A percentile compares a stretch with the other conserved stretches of the same genome.
Evolutionary conservation across 305 asterid species (phyloP).

Genomic region (Striga hermonthica): DNA sequence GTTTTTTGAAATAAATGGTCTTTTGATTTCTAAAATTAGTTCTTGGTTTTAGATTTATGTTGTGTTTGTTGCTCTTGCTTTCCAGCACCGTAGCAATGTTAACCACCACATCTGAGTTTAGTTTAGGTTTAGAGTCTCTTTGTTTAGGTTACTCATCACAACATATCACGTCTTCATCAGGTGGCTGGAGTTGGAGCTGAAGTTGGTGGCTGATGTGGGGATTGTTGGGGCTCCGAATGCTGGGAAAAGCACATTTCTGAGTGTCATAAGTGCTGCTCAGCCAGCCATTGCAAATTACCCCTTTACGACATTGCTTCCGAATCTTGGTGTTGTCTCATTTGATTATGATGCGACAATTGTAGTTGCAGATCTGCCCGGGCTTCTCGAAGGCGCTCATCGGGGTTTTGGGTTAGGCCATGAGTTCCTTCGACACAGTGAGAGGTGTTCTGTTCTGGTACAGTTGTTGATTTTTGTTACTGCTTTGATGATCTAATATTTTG

Average conservation of each 20-base stretch:
- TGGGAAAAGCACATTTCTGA: slow-evolving; percentile 90
- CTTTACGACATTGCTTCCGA: slow-evolving; percentile 93
- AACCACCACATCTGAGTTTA: not conserved
- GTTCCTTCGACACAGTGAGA: slow-evolving; percentile 89
- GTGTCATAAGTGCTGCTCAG: slow-evolving; percentile 88
- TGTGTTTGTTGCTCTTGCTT: not conserved
- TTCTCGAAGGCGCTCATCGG: slow-evolving; percentile 92
- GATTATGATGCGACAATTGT: slow-evolving; percentile 80
- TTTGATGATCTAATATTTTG: slow-evolving; percentile 7
- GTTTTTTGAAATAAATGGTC: not conserved
- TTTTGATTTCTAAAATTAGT: slow-evolving; percentile 11
- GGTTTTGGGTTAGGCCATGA: slow-evolving; percentile 97
- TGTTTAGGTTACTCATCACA: slow-evolving; percentile 8
- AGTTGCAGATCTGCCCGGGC: slow-evolving; percentile 91
- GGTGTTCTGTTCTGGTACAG: slow-evolving; percentile 88
- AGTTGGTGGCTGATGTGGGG: slow-evolving; percentile 97
- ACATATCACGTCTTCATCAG: slow-evolving; percentile 43
- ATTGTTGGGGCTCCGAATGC: slow-evolving; percentile 96
- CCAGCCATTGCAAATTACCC: slow-evolving; percentile 91
- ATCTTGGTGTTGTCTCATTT: slow-evolving; percentile 93
- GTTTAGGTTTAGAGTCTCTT: not conserved
- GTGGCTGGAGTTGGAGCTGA: slow-evolving; percentile 95
- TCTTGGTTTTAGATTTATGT: slow-evolving; percentile 7
- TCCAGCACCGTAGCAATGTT: not conserved
- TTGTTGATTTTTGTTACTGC: slow-evolving; percentile 13